phyloP scores from a whole-genome alignment of 2,329 filamentous ascomycete species.

The Cladosporium colombiae region DNA sequence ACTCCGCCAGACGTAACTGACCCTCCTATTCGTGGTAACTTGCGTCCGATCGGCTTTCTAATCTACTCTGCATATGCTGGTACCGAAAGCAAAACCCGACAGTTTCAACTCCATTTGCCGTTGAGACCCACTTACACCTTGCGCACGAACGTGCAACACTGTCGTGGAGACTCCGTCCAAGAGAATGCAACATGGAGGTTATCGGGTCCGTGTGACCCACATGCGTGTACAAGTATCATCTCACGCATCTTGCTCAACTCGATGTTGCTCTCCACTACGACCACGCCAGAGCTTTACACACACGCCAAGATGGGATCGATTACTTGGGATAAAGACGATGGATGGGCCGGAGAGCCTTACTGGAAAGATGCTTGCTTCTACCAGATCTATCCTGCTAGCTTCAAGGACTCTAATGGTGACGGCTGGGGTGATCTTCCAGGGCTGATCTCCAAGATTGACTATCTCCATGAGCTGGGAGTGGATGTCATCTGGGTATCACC shows the following conservation, averaged over 20 bases:
- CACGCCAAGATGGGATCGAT: conserved; percentile 5
- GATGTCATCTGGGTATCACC: conserved; percentile 67
- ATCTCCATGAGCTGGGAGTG: conserved; percentile 59
- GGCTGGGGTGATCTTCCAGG: conserved; percentile 63
- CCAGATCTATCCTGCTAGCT: conserved; percentile 46
- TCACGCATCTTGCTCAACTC: neutral
- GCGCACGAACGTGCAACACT: neutral
- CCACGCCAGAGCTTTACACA: neutral
- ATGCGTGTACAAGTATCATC: neutral
- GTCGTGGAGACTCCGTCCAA: conserved; percentile 5
- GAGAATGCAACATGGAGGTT: neutral
- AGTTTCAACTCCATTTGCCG: neutral
- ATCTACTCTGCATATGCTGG: neutral
- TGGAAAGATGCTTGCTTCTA: conserved; percentile 51
- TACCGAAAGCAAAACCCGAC: neutral
- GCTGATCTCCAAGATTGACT: conserved; percentile 61
- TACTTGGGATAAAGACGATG: conserved; percentile 12
- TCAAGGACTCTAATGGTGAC: conserved; percentile 55
- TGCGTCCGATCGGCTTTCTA: neutral
- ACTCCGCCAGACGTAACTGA: neutral
- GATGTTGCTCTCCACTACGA: neutral
- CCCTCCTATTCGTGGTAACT: neutral
- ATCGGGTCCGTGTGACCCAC: neutral
- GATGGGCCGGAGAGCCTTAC: conserved; percentile 40
- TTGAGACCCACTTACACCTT: conserved; percentile 2